Evolutionary conservation across 1,139 yeast species (phyloP).

Genomic region (Hemisphaericaspora xylofermentans): DNA sequence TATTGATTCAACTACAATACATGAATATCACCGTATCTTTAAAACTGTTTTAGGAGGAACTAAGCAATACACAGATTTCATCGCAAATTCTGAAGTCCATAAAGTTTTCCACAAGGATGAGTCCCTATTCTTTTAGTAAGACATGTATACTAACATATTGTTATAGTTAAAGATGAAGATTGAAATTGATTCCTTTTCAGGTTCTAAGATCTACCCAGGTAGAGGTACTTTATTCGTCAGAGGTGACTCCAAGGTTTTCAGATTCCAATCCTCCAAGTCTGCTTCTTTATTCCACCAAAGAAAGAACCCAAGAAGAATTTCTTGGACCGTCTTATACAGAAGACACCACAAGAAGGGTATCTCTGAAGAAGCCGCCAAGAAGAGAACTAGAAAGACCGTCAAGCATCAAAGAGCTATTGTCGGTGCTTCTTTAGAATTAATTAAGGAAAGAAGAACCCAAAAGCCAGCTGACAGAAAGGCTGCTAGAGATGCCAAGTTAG

Average conservation of each 20-base stretch:
- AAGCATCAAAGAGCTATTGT: slow-evolving; percentile 99
- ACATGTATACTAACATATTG: slow-evolving; percentile 12
- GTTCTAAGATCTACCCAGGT: slow-evolving; percentile 99
- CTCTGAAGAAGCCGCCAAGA: slow-evolving; percentile 96
- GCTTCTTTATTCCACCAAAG: slow-evolving; percentile 99
- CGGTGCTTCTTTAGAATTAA: slow-evolving; percentile 98
- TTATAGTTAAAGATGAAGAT: slow-evolving; percentile 75
- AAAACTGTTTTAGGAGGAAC: too few species aligned
- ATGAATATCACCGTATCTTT: too few species aligned
- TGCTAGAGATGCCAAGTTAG: slow-evolving; percentile 88
- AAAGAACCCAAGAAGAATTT: slow-evolving; percentile 99
- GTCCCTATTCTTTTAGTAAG: not conserved
- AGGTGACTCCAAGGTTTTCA: slow-evolving; percentile 99
- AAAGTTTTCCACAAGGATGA: too few species aligned
- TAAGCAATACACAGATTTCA: too few species aligned
- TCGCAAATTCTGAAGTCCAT: too few species aligned
- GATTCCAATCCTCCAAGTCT: slow-evolving; percentile 98
- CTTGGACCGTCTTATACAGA: slow-evolving; percentile 99
- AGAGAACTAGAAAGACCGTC: slow-evolving; percentile 96
- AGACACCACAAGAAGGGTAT: slow-evolving; percentile 99
- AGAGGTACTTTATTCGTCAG: slow-evolving; percentile 99
- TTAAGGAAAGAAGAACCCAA: slow-evolving; percentile 94
- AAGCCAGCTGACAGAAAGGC: slow-evolving; percentile 99
- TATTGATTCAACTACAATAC: too few species aligned
- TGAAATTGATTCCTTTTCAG: slow-evolving; percentile 99